These are phyloP conservation scores for Kwoniella europaea DNA, from an alignment of 768 basidiomycete genomes.

Conservation along the genomic window DNA sequence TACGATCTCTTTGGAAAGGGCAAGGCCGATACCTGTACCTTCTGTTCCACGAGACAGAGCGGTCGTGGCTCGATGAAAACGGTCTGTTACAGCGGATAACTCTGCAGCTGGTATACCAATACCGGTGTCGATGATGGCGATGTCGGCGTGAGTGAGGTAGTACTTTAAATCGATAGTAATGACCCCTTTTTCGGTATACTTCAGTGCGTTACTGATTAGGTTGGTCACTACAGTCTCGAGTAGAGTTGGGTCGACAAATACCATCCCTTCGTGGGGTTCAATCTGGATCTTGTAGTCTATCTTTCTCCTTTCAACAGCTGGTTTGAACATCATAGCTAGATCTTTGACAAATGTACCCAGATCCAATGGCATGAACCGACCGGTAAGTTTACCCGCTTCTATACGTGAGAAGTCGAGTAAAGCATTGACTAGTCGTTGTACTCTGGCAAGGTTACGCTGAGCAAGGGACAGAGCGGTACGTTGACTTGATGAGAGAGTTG, in stretches of 20 bases:
- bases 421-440: conserved; percentile 56
- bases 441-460: conserved; percentile 34
- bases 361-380: conserved; percentile 44
- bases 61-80: conserved; percentile 56
- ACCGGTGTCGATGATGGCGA: conserved; percentile 58
- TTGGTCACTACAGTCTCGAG: conserved; percentile 30
- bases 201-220: conserved; percentile 35
- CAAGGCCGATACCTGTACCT: conserved; percentile 58
- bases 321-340: conserved; percentile 54
- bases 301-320: conserved; percentile 44
- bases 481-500: conserved; percentile 4
- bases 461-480: conserved; percentile 16
- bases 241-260: conserved; percentile 34
- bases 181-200: conserved; percentile 43
- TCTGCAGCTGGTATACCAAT: conserved; percentile 56
- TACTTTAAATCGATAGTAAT: conserved; percentile 35
- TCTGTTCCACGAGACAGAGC: conserved; percentile 47
- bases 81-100: conserved; percentile 50
- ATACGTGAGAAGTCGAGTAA: conserved; percentile 58
- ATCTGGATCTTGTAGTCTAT: conserved; percentile 15
- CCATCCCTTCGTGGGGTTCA: conserved; percentile 24
- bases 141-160: conserved; percentile 31
- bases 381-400: conserved; percentile 50
- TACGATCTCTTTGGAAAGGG: conserved; percentile 54
- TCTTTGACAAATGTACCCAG: conserved; percentile 52